Evolutionary conservation across 345 rosid species (phyloP).

Genomic region (Nasturtium officinale): DNA sequence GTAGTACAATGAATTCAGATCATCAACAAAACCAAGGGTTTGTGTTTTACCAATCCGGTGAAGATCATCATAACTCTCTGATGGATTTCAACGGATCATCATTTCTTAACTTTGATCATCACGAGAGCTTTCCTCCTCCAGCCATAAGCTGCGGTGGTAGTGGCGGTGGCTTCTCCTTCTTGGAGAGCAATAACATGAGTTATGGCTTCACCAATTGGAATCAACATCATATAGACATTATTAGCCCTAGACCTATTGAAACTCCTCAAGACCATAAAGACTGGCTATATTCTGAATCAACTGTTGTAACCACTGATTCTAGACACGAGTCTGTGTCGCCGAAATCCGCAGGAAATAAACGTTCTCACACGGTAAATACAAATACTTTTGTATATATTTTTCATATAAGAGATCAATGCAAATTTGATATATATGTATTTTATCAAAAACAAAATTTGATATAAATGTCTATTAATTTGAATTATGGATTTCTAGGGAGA

Average conservation of each 20-base stretch:
- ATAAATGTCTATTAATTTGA: neutral
- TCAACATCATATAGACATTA: constrained; percentile 49
- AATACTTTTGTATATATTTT: neutral
- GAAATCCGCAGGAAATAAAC: constrained; percentile 53
- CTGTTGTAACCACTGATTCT: constrained; percentile 49
- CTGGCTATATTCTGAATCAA: constrained; percentile 66
- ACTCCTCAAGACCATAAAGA: constrained; percentile 48
- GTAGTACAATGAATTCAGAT: constrained; percentile 54
- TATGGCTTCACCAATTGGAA: constrained; percentile 41
- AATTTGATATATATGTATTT: neutral
- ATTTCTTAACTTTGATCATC: constrained; percentile 65
- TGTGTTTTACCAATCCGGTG: constrained; percentile 41
- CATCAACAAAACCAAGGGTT: constrained; percentile 45
- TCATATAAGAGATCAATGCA: neutral
- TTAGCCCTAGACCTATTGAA: constrained; percentile 48
- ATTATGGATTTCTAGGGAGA: constrained; percentile 51
- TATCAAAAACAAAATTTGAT: neutral
- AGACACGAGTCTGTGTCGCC: constrained; percentile 48
- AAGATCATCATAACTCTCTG: constrained; percentile 58
- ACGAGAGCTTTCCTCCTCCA: constrained; percentile 36
- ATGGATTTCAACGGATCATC: constrained; percentile 77
- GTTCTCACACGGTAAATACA: constrained; percentile 54
- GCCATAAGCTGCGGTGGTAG: constrained; percentile 28
- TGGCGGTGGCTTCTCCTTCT: constrained; percentile 31
- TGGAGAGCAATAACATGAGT: constrained; percentile 39